Base-by-base conservation (phyloP, 2,329 filamentous ascomycete species). In the Pseudofabraea citricarpa region DNA sequence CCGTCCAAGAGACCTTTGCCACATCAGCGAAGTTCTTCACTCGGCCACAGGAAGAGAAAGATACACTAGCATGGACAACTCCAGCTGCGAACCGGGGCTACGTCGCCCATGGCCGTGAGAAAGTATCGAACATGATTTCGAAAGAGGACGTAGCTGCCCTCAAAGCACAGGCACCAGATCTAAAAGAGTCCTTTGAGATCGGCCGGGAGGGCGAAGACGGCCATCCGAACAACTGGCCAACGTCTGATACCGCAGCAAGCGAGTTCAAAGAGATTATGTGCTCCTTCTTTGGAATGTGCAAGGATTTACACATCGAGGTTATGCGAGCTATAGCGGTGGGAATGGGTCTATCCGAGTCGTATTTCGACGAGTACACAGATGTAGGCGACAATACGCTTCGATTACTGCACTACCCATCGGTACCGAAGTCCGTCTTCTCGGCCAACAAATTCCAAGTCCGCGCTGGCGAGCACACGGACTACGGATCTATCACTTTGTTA, bases 281-380 rank as follows among this genome's bases (percentile, higher is more conserved):
- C 38, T 64, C 64, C 3, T 96, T 96, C 64, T 86, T 85, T 53
- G 73, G 73, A n/a, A 72, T 73, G 47, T 94, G 89, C 65, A 87
- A 89, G 62, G 61, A 67, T 12, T 63, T 96, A 43, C 86, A 96
- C 63, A 70, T 79, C 21, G 72, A 90, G 50, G 77, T 95, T 16
- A 94, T 95, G 88, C 73, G 84, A 4, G 87, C 88, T 7, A 87
- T 95, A 49, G 88, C 87, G 0, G 67, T 91, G n/a, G 89, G 85
- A 0, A 81, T 95, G 78, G 83, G 76, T 0, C 69, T 93, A 13
- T 75, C 81, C 0, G 75, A 83, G 56, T 57, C 56, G 4, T 94
- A 84, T 72, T 96, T 96, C 56, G 88, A 95, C 55, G 56, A 62
- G 4, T 94, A 77, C 58, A 83, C 88, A 0, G 77, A 85, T 54